Evolutionary conservation across 441 rosid genomes (phyloP).

Genomic region (Monsonia emarginata): DNA sequence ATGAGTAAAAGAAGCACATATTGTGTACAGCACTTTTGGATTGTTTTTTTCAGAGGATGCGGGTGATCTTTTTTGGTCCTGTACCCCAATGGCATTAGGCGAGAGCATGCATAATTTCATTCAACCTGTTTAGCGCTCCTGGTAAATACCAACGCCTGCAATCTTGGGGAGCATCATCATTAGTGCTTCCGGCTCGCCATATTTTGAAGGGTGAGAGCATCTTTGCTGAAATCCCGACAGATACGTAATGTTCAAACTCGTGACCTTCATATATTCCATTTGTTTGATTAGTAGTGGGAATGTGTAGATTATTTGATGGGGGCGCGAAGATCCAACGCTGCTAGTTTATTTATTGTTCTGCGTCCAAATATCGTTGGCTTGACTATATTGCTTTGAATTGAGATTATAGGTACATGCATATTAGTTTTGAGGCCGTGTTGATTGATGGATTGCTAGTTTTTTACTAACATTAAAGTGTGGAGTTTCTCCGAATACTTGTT

Average conservation of each 20-base stretch:
- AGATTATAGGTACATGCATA: too few relatives aligned
- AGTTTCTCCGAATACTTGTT: too few relatives aligned
- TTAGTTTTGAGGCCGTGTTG: too few relatives aligned
- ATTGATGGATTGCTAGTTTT: too few relatives aligned
- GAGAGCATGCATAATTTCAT: slow-evolving; percentile 60
- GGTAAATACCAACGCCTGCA: slow-evolving; percentile 86
- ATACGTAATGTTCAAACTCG: slow-evolving; percentile 56
- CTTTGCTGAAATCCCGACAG: slow-evolving; percentile 52
- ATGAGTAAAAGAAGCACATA: slow-evolving; percentile 16
- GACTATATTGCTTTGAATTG: too few relatives aligned
- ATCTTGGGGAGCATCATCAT: slow-evolving; percentile 51
- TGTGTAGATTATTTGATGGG: slow-evolving; percentile 38
- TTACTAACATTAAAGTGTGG: too few relatives aligned
- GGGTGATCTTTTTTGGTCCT: slow-evolving; percentile 24
- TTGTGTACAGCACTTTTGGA: slow-evolving; percentile 17
- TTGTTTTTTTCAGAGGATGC: not conserved
- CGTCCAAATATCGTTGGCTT: too few relatives aligned
- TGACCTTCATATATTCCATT: slow-evolving; percentile 39
- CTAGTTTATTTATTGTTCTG: too few relatives aligned
- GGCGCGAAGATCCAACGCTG: too few relatives aligned
- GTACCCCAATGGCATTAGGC: slow-evolving; percentile 44
- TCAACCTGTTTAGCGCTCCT: slow-evolving; percentile 63
- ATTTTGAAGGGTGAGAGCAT: slow-evolving; percentile 57
- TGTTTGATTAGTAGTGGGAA: slow-evolving; percentile 33
- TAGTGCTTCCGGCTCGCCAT: slow-evolving; percentile 48